These are phyloP conservation scores for Diplotaxis tenuifolia DNA, from an alignment of 345 rosid genomes.

Conservation along the genomic window DNA sequence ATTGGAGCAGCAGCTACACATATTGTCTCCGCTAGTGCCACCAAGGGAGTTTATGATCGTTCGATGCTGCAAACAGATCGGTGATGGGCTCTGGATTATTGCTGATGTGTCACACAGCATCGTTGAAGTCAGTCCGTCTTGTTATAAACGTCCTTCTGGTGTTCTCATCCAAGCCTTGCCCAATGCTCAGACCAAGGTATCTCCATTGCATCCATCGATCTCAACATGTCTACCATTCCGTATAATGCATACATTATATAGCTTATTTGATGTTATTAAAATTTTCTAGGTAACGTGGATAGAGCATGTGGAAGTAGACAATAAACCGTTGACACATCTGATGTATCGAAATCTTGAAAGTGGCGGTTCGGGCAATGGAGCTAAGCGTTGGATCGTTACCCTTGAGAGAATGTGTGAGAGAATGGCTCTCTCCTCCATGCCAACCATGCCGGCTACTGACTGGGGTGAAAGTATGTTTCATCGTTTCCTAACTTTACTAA, in stretches of 20 bases:
- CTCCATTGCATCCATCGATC: not conserved
- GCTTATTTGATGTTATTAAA: not conserved
- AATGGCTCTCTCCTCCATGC: slow-evolving; percentile 29
- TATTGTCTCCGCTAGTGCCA: slow-evolving; percentile 71
- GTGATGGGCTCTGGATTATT: slow-evolving; percentile 56
- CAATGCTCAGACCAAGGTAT: slow-evolving; percentile 53
- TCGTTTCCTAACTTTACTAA: not conserved
- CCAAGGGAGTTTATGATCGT: slow-evolving; percentile 60
- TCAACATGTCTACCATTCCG: not conserved
- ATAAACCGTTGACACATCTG: slow-evolving; percentile 45
- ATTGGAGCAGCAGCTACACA: slow-evolving; percentile 53
- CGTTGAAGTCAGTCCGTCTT: slow-evolving; percentile 5
- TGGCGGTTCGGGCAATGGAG: slow-evolving; percentile 52
- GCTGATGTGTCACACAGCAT: slow-evolving; percentile 54
- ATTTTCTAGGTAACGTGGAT: slow-evolving; percentile 68
- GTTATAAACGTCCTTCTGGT: slow-evolving; percentile 84
- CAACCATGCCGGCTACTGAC: slow-evolving; percentile 22
- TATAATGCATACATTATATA: not conserved
- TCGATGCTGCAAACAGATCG: slow-evolving; percentile 55
- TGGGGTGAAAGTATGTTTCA: slow-evolving; percentile 41
- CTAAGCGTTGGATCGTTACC: slow-evolving; percentile 54
- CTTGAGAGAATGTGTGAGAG: slow-evolving; percentile 71
- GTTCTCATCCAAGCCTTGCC: slow-evolving; percentile 61
- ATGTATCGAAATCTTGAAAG: slow-evolving; percentile 51
- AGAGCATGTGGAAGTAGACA: slow-evolving; percentile 76